Base-by-base conservation (phyloP, 805 yeast species). In the Ogataea philodendri region DNA sequence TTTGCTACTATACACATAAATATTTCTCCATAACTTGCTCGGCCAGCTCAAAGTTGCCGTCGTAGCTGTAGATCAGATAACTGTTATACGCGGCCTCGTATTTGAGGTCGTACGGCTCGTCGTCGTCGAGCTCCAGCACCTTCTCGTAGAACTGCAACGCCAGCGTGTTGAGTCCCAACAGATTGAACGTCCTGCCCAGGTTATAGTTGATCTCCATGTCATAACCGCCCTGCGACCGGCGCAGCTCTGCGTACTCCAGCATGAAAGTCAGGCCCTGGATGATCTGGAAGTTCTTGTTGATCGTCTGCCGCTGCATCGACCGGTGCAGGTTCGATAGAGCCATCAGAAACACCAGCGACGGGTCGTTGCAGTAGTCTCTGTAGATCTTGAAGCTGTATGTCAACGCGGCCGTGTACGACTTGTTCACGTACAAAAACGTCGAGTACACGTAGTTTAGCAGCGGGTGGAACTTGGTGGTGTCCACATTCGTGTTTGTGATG, bases 51-150 rank as follows among this genome's bases (percentile, higher is more conserved):
- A 76, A 63, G 53, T 89, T 89, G 4, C 94, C 95, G 54, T 81
- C 81, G 45, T 73, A 66, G 39, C 78, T 78, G 59, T 86, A 90
- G 15, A 90, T 82, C 49, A 81, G 67, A 20, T 79, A 70, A 48
- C 88, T 63, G 53, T 90, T 90, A 54, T 89, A 87, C 1, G 97
- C 97, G 0, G 96, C 84, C 45, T 86, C 95, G 46, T 65, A 62
- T 57, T 72, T 77, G 42, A 89, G 53, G 55, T 81, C 85, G 32
- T 44, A 60, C 8, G 27, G 22, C 7, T 42, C 33, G 31, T 72
- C 76, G 31, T 74, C 79, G n/a, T 71, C 70, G 30, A 57, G 62
- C 20, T 44, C 56, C 28, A 88, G 58, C 2, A 84, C 96, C 37
- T 69, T 72, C 26, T 82, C 74, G 55, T 93, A 93, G 51, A 80